Conservation (phyloP, 768 basidiomycete genomes). For the Suillus hirtellus region DNA sequence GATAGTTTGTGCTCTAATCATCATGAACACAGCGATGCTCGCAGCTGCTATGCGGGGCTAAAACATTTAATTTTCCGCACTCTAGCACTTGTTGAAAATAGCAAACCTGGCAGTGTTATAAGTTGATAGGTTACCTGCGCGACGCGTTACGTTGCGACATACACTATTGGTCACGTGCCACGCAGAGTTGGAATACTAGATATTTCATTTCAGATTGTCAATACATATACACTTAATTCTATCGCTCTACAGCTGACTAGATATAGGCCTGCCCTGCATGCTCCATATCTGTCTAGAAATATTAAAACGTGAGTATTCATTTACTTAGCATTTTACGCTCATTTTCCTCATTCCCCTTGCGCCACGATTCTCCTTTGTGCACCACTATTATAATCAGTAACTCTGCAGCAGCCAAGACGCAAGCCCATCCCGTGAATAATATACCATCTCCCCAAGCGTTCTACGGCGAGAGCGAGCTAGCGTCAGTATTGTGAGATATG, state of each 20-base stretch:
- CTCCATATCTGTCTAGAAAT: background rate
- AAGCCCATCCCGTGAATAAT: constrained; percentile 68
- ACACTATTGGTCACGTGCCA: background rate
- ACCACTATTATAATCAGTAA: constrained; percentile 60
- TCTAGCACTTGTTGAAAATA: background rate
- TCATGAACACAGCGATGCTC: background rate
- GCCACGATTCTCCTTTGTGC: constrained; percentile 61
- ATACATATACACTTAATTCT: background rate
- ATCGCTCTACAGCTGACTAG: background rate
- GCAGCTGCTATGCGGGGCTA: background rate
- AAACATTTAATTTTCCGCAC: background rate
- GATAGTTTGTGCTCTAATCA: constrained; percentile 3
- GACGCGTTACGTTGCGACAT: background rate
- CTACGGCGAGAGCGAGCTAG: constrained; percentile 32
- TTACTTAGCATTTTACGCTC: constrained; percentile 31
- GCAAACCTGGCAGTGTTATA: background rate
- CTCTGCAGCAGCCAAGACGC: constrained; percentile 53
- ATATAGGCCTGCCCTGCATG: background rate
- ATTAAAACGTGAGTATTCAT: background rate
- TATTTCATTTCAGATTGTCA: background rate
- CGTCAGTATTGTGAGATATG: background rate
- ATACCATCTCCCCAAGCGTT: constrained; percentile 77
- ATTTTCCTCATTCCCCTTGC: constrained; percentile 45
- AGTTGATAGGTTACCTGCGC: background rate
- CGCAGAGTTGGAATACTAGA: background rate